Conservation (phyloP, 2,329 filamentous ascomycete genomes). For the Dothistroma septosporum region DNA sequence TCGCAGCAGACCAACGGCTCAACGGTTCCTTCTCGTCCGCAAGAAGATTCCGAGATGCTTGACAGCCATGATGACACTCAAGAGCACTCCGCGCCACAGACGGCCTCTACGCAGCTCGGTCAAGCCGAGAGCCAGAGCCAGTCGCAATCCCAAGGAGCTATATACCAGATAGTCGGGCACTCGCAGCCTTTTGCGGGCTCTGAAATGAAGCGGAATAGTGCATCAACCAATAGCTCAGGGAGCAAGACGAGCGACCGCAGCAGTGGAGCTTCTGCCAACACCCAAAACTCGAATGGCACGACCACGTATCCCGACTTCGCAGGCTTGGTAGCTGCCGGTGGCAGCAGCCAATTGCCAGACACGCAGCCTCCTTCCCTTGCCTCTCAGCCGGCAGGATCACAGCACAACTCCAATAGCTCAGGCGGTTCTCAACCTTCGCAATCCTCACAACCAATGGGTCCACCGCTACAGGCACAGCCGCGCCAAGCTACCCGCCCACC, state of each 20-base stretch:
- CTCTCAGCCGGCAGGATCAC: slow-evolving; percentile 30
- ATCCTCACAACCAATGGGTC: slow-evolving; percentile 37
- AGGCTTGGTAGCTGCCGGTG: slow-evolving; percentile 48
- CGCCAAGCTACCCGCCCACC: slow-evolving; percentile 21
- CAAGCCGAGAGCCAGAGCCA: slow-evolving; percentile 48
- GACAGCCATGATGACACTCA: slow-evolving; percentile 38
- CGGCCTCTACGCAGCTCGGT: slow-evolving; percentile 22
- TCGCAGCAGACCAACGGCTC: slow-evolving; percentile 42
- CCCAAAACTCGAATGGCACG: slow-evolving; percentile 66
- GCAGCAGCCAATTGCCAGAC: slow-evolving; percentile 57
- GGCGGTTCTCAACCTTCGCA: slow-evolving; percentile 27
- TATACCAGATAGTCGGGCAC: neutral
- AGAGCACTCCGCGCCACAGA: slow-evolving; percentile 23
- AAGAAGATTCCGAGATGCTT: slow-evolving; percentile 44
- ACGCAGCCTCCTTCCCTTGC: slow-evolving; percentile 49
- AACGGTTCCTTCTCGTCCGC: slow-evolving; percentile 36
- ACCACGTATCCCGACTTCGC: slow-evolving; percentile 51
- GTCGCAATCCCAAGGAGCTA: slow-evolving; percentile 45
- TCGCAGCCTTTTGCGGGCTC: slow-evolving; percentile 43
- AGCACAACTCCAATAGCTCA: slow-evolving; percentile 26
- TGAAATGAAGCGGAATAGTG: slow-evolving; percentile 68
- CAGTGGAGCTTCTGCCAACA: slow-evolving; percentile 58
- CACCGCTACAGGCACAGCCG: slow-evolving; percentile 26
- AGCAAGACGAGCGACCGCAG: slow-evolving; percentile 68
- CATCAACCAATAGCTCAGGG: slow-evolving; percentile 78